Evolutionary conservation across 805 yeast genomes (phyloP), one percentile per base, ranked within the genome.

Genomic region (Kazachstania africana): DNA sequence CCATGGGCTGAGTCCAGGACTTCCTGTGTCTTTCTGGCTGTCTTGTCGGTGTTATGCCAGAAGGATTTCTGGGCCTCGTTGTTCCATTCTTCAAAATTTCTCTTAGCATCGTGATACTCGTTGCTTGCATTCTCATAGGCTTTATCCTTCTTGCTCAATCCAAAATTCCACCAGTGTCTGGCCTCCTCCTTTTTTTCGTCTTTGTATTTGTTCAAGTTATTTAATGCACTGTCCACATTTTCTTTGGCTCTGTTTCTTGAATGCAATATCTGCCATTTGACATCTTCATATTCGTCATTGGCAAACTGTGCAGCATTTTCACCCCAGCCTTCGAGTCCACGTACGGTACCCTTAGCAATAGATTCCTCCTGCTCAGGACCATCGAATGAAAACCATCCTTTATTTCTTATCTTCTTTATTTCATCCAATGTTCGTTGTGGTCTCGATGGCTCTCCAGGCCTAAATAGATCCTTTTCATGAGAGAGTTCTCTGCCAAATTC

Each of bases 251-350:
- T 19, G 10, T 19, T 19, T 8, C 10, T 28, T 19, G 3, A 20
- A 8, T 16, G 18, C 14, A 4, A 16, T 14, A 21, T 4, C 60
- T 65, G 48, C 16, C 44, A 41, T 20, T 49, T 48, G 4, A 57
- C 32, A 30, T 60, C 65, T 10, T 50, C 49, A 32, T 55, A 48
- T 38, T 64, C 65, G 16, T 67, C 72, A 12, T 50, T 47, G 1
- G 72, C 63, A 36, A 63, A 56, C 21, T 51, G 57, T 9, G 59
- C 48, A 4, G 70, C 72, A 28, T 52, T 45, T 29, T 62, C 65
- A 13, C 71, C 70, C 68, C 69, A 65, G 3, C 70, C 71, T 32
- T 59, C 52, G 8, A 63, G 48, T 0, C 66, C 53, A 17, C 46
- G 48, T 16, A 53, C 52, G 1, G 68, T 53, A 4, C 41, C 40